phyloP scores from a whole-genome alignment of 2,329 filamentous ascomycete genomes.

The Clathrospora elynae region DNA sequence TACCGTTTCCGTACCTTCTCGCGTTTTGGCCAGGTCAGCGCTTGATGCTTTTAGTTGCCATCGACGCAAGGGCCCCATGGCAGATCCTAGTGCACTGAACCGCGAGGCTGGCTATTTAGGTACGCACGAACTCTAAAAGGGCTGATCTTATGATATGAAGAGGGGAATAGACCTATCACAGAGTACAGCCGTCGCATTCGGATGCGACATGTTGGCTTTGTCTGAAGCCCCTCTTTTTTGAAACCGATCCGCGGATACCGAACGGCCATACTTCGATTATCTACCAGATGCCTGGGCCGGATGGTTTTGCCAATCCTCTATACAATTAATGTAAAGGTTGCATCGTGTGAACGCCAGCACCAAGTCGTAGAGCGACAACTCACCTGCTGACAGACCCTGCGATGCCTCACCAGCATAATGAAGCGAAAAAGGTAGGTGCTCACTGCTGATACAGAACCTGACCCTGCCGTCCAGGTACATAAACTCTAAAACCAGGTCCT shows the following conservation, averaged over 20 bases:
- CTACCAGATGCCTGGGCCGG: conserved; percentile 15
- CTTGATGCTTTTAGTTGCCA: conserved; percentile 25
- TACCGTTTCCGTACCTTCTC: conserved; percentile 24
- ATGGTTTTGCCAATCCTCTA: conserved; percentile 1
- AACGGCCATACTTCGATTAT: conserved; percentile 11
- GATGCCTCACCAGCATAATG: background rate
- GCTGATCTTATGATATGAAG: conserved; percentile 10
- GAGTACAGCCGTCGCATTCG: background rate
- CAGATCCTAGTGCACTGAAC: conserved; percentile 22
- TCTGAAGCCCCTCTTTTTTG: conserved; percentile 10
- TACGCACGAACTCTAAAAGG: conserved; percentile 15
- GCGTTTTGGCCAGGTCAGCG: conserved; percentile 23
- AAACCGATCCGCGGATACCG: conserved; percentile 18
- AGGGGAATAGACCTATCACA: conserved; percentile 16
- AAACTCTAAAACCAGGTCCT: conserved; percentile 4
- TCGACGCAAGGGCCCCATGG: conserved; percentile 25
- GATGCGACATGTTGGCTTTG: background rate
- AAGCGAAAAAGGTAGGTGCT: background rate
- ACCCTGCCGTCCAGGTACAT: background rate
- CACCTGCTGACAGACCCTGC: conserved; percentile 1
- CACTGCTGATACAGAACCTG: background rate
- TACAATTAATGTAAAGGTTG: conserved; percentile 5
- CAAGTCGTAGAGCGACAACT: background rate
- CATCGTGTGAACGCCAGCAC: conserved; percentile 1
- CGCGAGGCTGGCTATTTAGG: conserved; percentile 21